Evolutionary conservation across 2,329 filamentous ascomycete genomes (phyloP), one percentile per base, ranked within the genome.

Genomic region (Camptophora hylomeconis): DNA sequence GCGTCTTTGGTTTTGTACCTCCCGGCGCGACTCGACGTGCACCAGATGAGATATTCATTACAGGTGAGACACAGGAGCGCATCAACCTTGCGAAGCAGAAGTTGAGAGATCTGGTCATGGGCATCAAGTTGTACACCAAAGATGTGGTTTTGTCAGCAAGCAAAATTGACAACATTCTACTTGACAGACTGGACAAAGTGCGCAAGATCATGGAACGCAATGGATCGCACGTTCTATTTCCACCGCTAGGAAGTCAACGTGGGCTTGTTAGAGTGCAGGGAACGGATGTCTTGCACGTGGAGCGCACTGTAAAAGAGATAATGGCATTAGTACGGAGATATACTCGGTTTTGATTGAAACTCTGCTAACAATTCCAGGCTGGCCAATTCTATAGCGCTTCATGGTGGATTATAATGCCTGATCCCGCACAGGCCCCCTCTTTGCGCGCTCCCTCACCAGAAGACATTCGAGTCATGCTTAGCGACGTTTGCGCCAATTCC

Each of bases 191-290:
- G 46, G 87, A 95, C 56, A 95, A 95, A 56, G 83, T 98, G 34
- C 82, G 86, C 48, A 94, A 93, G 64, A 93, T 98, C 41, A 87
- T 94, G 57, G 89, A 98, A 52, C 79, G 79, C 32, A 95, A 95
- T 48, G 89, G 87, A 20, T 92, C 87, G 5, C 93, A 92, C 54
- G 83, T 98, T 44, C 70, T 93, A 51, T 82, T 98, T 41, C 89
- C 89, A 5, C 75, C 79, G 12, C 66, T 98, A 21, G 89, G 83
- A 13, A 83, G 81, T 41, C 79, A 87, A 52, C 79, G 80, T 34
- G 83, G 75, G 42, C 67, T 82, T 43, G 79, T 95, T 40, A 75
- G 87, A 26, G 81, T 98, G 18, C 89, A 95, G 54, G 89, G 86
- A 34, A 80, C 79, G 1, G 89, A 98, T 54, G 83, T 92, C 19